A percentile compares a stretch with the other conserved stretches of the same genome.
phyloP scores from a whole-genome alignment of 257 asterid species.

The Rauvolfia tetraphylla region DNA sequence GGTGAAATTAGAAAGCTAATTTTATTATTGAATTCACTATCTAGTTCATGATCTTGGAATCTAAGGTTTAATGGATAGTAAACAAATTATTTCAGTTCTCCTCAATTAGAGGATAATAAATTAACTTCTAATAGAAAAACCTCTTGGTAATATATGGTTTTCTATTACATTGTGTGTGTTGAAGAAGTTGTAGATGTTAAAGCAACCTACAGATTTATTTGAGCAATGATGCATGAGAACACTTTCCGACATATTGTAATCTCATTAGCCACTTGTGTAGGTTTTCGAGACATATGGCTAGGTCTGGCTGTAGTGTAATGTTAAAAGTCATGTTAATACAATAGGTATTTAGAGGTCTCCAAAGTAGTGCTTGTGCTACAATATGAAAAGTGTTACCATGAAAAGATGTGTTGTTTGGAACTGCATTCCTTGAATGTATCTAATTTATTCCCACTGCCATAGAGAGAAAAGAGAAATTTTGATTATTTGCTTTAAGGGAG shows the following conservation, averaged over 20 bases:
- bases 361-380: neutral
- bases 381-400: neutral
- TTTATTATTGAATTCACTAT: neutral
- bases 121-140: neutral
- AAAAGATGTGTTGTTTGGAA: neutral
- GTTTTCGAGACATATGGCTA: neutral
- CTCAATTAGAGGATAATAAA: neutral
- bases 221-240: neutral
- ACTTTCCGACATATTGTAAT: neutral
- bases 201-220: neutral
- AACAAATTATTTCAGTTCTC: neutral
- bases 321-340: neutral
- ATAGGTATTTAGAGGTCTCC: neutral
- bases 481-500: neutral
- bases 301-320: neutral
- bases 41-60: neutral
- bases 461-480: neutral
- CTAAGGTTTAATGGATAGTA: neutral
- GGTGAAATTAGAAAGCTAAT: neutral
- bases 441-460: neutral
- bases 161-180: neutral
- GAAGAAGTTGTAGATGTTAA: neutral
- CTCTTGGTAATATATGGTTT: neutral
- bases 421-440: neutral
- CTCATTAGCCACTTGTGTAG: neutral